A percentile compares a stretch with the other conserved stretches of the same genome.
These are phyloP conservation scores for Entelexis paramagnoliae DNA, from an alignment of 1,139 yeast genomes.

Conservation along the genomic window DNA sequence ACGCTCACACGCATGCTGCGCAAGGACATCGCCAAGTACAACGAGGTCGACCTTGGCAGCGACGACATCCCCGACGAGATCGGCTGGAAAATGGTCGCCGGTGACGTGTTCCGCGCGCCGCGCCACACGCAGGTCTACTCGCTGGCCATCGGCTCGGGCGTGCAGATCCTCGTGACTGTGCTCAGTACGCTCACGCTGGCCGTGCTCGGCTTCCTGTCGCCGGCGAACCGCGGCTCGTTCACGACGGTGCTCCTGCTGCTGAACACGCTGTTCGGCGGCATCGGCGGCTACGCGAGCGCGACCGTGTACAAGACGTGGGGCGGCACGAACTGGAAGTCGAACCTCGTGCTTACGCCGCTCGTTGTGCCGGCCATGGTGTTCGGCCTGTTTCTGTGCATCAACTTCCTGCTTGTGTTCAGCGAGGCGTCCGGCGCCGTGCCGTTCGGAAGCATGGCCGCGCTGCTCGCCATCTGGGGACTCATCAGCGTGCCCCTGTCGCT, in stretches of 20 bases:
- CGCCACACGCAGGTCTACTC: slow-evolving; percentile 59
- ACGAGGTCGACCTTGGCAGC: slow-evolving; percentile 58
- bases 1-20: slow-evolving; percentile 70
- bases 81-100: slow-evolving; percentile 96
- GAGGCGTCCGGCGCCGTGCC: slow-evolving; percentile 95
- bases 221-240: slow-evolving; percentile 88
- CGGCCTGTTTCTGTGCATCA: slow-evolving; percentile 52
- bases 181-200: slow-evolving; percentile 71
- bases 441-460: slow-evolving; percentile 74
- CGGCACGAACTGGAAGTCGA: slow-evolving; percentile 84
- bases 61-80: slow-evolving; percentile 87
- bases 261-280: slow-evolving; percentile 65
- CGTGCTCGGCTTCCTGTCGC: slow-evolving; percentile 77
- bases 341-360: slow-evolving; percentile 70
- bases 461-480: slow-evolving; percentile 72
- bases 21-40: slow-evolving; percentile 78
- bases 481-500: slow-evolving; percentile 78
- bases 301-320: slow-evolving; percentile 78
- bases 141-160: slow-evolving; percentile 78
- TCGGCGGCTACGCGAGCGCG: slow-evolving; percentile 82
- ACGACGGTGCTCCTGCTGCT: slow-evolving; percentile 81
- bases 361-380: slow-evolving; percentile 76
- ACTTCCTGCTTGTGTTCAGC: slow-evolving; percentile 68
- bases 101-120: slow-evolving; percentile 90
- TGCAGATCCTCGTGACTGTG: slow-evolving; percentile 71